phyloP scores from a whole-genome alignment of 257 asterid species.

The Solanum medicagineum region DNA sequence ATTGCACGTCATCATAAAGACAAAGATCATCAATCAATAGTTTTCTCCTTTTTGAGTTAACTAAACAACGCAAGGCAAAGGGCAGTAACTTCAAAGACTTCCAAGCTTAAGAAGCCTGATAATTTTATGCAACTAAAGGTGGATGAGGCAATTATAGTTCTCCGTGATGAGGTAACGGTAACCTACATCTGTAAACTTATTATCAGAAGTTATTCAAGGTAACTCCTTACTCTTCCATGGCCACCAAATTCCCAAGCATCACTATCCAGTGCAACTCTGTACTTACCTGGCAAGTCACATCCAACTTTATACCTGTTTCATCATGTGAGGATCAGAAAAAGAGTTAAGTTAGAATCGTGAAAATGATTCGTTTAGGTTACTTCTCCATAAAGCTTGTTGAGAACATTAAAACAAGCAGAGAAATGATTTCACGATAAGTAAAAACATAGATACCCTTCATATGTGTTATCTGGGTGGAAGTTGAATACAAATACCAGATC shows the following conservation, averaged over 20 bases:
- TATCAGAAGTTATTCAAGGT: background rate
- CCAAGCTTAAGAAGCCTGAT: background rate
- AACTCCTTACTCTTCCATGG: slow-evolving; percentile 74
- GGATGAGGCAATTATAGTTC: background rate
- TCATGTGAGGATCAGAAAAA: background rate
- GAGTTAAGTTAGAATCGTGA: background rate
- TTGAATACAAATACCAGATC: slow-evolving; percentile 85
- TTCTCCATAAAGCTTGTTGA: background rate
- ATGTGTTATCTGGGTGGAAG: slow-evolving; percentile 76
- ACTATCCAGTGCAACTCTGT: slow-evolving; percentile 80
- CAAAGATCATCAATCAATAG: background rate
- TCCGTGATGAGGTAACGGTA: background rate
- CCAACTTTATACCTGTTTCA: slow-evolving; percentile 84
- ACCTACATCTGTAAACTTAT: background rate
- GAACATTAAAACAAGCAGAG: background rate
- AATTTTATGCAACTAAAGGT: background rate
- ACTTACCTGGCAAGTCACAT: slow-evolving; percentile 92
- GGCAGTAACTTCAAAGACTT: background rate
- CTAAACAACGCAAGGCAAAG: background rate
- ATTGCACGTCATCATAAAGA: background rate
- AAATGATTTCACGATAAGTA: background rate
- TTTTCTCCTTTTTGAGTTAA: background rate
- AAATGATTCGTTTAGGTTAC: background rate
- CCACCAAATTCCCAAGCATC: slow-evolving; percentile 96
- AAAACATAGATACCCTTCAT: slow-evolving; percentile 54